Percentiles rank a stretch among this genome's conserved stretches.
Conservation (phyloP, 1,284 basidiomycete genomes). For the Ganoderma lucidum region DNA sequence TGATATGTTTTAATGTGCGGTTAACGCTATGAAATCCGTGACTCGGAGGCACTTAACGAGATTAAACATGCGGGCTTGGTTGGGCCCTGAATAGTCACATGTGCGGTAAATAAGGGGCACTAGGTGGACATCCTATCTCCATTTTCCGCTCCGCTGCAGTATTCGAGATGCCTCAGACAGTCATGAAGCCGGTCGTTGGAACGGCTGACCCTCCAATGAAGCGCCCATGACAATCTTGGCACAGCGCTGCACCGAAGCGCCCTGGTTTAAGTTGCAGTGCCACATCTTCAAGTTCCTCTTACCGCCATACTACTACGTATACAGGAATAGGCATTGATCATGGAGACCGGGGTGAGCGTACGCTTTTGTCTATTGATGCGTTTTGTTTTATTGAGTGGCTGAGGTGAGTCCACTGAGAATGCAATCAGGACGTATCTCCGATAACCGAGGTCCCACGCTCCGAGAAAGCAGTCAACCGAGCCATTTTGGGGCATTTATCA, state of each 20-base stretch:
- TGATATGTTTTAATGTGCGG: neutral
- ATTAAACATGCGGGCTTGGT: slow-evolving; percentile 6
- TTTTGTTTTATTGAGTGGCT: neutral
- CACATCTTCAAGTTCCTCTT: neutral
- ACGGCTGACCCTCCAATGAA: neutral
- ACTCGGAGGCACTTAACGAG: neutral
- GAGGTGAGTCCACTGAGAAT: neutral
- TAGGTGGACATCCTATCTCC: neutral
- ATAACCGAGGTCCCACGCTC: too few relatives aligned
- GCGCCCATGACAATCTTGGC: neutral
- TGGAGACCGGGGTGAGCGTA: neutral
- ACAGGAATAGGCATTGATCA: neutral
- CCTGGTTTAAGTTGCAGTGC: neutral
- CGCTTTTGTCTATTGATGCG: neutral
- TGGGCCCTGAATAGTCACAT: neutral
- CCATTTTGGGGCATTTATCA: too few relatives aligned
- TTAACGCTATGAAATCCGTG: neutral
- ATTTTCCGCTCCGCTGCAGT: slow-evolving; percentile 3
- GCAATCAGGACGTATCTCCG: too few relatives aligned
- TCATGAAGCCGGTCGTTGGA: neutral
- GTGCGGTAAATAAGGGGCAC: neutral
- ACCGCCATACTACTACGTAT: too few relatives aligned
- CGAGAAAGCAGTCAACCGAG: too few relatives aligned
- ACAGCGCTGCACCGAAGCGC: neutral
- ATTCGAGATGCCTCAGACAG: neutral